Evolutionary conservation across 371 early-diverging fungal species (phyloP).

Genomic region (Lichtheimia ornata): DNA sequence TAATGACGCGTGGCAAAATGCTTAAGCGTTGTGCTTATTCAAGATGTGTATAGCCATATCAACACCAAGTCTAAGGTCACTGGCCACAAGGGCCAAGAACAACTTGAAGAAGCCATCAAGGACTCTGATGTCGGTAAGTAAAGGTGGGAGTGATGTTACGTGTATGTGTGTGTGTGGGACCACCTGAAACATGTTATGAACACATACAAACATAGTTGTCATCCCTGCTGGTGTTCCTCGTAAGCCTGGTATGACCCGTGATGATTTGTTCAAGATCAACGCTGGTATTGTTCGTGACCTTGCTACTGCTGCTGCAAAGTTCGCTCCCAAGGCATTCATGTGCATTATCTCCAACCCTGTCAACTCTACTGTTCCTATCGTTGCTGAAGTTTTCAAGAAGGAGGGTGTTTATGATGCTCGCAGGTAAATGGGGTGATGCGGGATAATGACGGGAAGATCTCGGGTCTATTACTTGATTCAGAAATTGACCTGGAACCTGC

Average conservation of each 20-base stretch:
- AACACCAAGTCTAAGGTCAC: constrained; percentile 76
- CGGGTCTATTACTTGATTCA: too few relatives aligned
- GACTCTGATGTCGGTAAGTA: constrained; percentile 48
- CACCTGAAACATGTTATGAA: constrained; percentile 2
- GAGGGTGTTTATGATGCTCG: constrained; percentile 81
- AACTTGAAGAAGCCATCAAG: constrained; percentile 53
- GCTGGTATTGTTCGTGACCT: constrained; percentile 85
- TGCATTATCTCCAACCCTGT: constrained; percentile 91
- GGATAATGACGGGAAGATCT: too few relatives aligned
- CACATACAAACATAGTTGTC: constrained; percentile 61
- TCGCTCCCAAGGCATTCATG: constrained; percentile 81
- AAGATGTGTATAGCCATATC: constrained; percentile 55
- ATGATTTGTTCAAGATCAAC: constrained; percentile 88
- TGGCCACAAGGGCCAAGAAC: constrained; percentile 40
- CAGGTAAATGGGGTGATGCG: constrained; percentile 48
- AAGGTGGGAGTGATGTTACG: background rate
- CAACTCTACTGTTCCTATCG: constrained; percentile 91
- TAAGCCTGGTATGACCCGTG: constrained; percentile 92
- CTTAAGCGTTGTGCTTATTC: too few relatives aligned
- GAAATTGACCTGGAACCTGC: too few relatives aligned
- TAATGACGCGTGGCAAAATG: background rate
- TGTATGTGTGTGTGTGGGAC: background rate
- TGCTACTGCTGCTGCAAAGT: constrained; percentile 75
- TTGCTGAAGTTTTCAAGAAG: constrained; percentile 80
- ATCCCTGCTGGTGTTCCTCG: constrained; percentile 95